Evolutionary conservation across 2,329 filamentous ascomycete genomes (phyloP), one percentile per base, ranked within the genome.

Genomic region (Aspergillus chevalieri): DNA sequence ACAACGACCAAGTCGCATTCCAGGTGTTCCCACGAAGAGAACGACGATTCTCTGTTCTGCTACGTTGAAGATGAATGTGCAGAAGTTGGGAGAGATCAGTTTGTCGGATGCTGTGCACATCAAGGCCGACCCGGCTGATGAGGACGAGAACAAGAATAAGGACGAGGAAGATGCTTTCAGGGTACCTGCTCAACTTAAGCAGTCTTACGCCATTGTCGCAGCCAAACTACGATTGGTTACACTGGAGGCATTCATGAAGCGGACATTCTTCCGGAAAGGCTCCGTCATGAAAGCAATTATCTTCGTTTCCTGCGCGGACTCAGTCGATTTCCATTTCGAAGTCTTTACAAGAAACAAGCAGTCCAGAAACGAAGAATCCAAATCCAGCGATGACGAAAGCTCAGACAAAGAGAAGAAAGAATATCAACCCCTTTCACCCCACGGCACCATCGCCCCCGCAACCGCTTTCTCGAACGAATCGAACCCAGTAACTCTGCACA

Each of bases 61-160:
- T 3, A 98, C 93, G 0, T 87, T 98, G 84, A 96, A 96, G 74
- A 91, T 95, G 83, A 93, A 92, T 60, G 93, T 97, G 1, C 91
- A 97, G 66, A 86, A 87, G 59, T 75, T 98, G 5, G 91, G 92
- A 39, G 90, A 96, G 64, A 95, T 97, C 72, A 95, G 90, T 74
- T 76, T 98, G 66, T 91, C 94, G 60, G 89, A 97, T 61, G 91
- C 93, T 0, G 81, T 89, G 1, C 89, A 95, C 64, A 86, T 98
- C 58, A 85, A 89, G 47, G 85, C 86, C 0, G 80, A 85, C 53
- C 73, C 75, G 3, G 67, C 70, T 4, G 77, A 82, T 21, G 74
- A 78, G 28, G 80, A 80, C 57, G 74, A 72, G 1, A 66, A 71
- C 6, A 74, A 76, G 1, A 74, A 72, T 9, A 50, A 52, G 1